Evolutionary conservation across 495 filamentous ascomycete species (phyloP).

Genomic region (Aspergillus saccharolyticus): DNA sequence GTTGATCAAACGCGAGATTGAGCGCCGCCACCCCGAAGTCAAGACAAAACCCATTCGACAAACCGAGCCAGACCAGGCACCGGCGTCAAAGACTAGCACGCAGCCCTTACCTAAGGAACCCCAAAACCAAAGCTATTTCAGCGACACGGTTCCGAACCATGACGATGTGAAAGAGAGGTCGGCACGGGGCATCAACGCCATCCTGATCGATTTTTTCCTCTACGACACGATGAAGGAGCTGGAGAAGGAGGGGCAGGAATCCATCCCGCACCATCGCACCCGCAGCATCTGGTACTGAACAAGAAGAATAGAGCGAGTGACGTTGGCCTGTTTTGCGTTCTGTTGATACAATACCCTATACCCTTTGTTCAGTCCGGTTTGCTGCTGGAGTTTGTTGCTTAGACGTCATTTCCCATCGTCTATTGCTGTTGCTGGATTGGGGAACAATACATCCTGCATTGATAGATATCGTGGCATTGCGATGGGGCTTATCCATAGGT

Average conservation of each 20-base stretch:
- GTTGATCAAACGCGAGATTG: slow-evolving; percentile 78
- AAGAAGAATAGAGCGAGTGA: neutral
- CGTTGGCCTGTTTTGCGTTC: too few species aligned
- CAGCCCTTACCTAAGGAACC: slow-evolving; percentile 6
- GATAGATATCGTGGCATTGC: too few species aligned
- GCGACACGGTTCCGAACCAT: slow-evolving; percentile 13
- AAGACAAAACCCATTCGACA: slow-evolving; percentile 18
- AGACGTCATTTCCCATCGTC: too few species aligned
- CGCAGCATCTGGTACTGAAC: slow-evolving; percentile 91
- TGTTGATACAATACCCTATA: neutral
- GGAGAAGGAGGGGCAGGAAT: slow-evolving; percentile 54
- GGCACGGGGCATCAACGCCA: slow-evolving; percentile 63
- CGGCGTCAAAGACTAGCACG: too few species aligned
- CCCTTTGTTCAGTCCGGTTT: neutral
- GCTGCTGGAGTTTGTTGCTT: too few species aligned
- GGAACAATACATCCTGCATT: too few species aligned
- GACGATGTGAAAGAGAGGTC: slow-evolving; percentile 19
- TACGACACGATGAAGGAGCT: slow-evolving; percentile 89
- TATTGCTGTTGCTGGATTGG: too few species aligned
- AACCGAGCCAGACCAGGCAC: neutral
- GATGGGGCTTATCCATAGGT: too few species aligned
- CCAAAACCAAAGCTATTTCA: slow-evolving; percentile 8
- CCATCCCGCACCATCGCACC: slow-evolving; percentile 85
- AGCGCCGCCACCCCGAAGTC: slow-evolving; percentile 61
- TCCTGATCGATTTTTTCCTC: slow-evolving; percentile 93